Evolutionary conservation across 306 rosid genomes (phyloP), one percentile per base, ranked within the genome.

Genomic region (Betula pendula): DNA sequence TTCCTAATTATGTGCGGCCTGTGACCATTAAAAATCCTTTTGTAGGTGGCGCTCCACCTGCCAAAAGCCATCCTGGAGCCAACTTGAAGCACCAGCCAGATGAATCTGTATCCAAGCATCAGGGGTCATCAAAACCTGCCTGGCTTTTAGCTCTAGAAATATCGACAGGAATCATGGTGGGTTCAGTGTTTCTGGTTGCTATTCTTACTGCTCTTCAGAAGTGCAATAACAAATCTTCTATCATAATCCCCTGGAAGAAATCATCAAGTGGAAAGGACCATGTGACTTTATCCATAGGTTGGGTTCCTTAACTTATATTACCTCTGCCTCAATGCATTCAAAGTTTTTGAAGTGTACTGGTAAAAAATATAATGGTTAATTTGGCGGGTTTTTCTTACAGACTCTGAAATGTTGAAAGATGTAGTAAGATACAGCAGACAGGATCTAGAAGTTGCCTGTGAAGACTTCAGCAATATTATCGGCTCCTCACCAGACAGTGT

Each of bases 361-460:
- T 50, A 56, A 70, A 67, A 24, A 10, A 12, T 72, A 14, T 56
- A 75, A 50, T 68, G 71, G 45, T 71, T 74, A 72, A 80, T 16
- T 71, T 85, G 65, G 70, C 72, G 58, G 5, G 75, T 22, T 79
- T 72, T 51, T 59, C 33, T 48, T 79, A 80, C 91, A 96, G 99
- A 93, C 85, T 87, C 92, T 0, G 97, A 86, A 75, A 67, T 92
- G 86, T 76, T 96, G 84, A 96, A 93, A 85, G 94, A 91, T 31
- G 93, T 96, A 55, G 90, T 76, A 74, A 87, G 85, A 76, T 89
- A 82, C 81, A 84, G 87, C 84, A 92, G 99, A 87, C 94, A 87
- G 82, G 99, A 92, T 74, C 97, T 96, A 73, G 99, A 96, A 91
- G 90, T 89, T 77, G 99, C 98, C 33, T 96, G 98, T 73, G 99